These are phyloP conservation scores for Nidularia pulvinata DNA, from an alignment of 768 basidiomycete species.

Conservation along the genomic window DNA sequence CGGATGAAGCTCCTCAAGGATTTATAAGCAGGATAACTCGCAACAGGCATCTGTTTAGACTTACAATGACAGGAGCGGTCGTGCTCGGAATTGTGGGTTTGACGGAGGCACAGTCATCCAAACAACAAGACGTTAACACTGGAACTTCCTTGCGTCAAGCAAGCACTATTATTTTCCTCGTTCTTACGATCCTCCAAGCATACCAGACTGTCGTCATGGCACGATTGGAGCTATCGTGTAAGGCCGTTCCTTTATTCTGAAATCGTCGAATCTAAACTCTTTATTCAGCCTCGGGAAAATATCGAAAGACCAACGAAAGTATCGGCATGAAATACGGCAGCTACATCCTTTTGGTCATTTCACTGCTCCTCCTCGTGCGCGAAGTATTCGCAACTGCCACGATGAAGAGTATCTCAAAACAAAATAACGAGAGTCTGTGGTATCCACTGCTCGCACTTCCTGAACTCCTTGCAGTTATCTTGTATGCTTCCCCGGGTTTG, in stretches of 20 bases:
- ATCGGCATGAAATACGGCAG: conserved; percentile 24
- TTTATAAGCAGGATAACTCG: conserved; percentile 16
- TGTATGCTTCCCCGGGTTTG: conserved; percentile 30
- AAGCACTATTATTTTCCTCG: conserved; percentile 33
- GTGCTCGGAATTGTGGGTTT: conserved; percentile 29
- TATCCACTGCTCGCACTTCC: conserved; percentile 38
- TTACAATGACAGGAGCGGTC: conserved; percentile 23
- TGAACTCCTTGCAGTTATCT: conserved; percentile 31
- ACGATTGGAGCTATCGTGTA: conserved; percentile 14
- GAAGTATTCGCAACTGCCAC: conserved; percentile 33
- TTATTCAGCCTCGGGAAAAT: background rate
- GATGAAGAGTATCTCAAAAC: conserved; percentile 14
- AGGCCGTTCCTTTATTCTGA: background rate
- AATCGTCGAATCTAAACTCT: background rate
- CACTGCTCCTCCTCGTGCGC: conserved; percentile 33
- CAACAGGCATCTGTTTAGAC: conserved; percentile 27
- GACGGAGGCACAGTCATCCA: conserved; percentile 9
- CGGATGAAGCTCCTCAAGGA: background rate
- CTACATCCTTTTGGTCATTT: conserved; percentile 27
- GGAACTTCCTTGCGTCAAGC: conserved; percentile 21
- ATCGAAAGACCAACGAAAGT: conserved; percentile 1
- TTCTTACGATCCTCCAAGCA: conserved; percentile 28
- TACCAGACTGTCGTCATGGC: conserved; percentile 22
- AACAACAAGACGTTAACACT: conserved; percentile 8
- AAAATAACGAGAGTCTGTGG: conserved; percentile 33